A percentile compares a stretch with the other conserved stretches of the same genome.
These are phyloP conservation scores for Pichia nanzhaoensis DNA, from an alignment of 805 yeast genomes.

Conservation along the genomic window DNA sequence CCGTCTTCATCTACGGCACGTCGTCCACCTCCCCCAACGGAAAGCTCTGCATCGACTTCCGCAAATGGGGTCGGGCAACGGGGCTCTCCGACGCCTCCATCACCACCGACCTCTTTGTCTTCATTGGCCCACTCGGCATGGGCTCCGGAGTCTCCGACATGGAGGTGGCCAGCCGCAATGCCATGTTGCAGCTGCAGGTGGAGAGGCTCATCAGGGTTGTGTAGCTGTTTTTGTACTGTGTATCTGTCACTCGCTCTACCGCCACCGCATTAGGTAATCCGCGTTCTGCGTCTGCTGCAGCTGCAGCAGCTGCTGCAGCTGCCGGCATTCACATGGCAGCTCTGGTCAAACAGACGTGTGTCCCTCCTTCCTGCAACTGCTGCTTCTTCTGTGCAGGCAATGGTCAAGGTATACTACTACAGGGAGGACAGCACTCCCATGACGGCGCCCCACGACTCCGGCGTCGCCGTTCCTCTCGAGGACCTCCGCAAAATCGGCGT, in stretches of 20 bases:
- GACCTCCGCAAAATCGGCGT: conserved; percentile 61
- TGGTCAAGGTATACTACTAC: conserved; percentile 45
- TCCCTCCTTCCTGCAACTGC: not conserved
- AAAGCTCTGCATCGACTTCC: conserved; percentile 5
- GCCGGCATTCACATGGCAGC: no score
- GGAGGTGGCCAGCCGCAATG: conserved; percentile 13
- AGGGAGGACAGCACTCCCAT: conserved; percentile 49
- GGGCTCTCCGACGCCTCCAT: conserved; percentile 14
- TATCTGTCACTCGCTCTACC: no score
- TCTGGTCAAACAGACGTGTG: no score
- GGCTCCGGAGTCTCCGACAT: conserved; percentile 3
- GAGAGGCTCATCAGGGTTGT: conserved; percentile 18
- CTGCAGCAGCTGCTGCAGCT: no score
- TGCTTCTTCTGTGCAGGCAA: not conserved
- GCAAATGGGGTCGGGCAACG: conserved; percentile 15
- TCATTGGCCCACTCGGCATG: conserved; percentile 1
- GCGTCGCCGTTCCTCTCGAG: conserved; percentile 44
- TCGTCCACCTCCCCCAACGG: not conserved
- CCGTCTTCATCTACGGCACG: conserved; percentile 13
- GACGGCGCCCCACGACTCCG: conserved; percentile 69
- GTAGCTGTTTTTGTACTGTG: not conserved
- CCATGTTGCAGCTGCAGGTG: conserved; percentile 14
- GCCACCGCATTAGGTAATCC: no score
- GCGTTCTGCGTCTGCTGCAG: no score
- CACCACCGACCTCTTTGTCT: conserved; percentile 1